Evolutionary conservation across 495 filamentous ascomycete genomes (phyloP).

Genomic region (Aspergillus taichungensis): DNA sequence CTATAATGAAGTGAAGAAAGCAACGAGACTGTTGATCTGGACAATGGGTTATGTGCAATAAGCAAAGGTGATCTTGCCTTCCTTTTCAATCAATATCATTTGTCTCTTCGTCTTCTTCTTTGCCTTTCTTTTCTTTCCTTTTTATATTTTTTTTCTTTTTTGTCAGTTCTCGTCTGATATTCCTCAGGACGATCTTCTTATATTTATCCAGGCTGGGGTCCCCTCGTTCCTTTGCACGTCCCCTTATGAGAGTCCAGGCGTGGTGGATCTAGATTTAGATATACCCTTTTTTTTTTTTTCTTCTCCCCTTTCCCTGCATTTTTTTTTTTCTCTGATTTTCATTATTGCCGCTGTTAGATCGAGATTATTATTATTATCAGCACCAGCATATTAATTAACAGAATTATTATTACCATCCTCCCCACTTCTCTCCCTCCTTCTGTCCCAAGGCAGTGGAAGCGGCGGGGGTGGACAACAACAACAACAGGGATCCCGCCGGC

Average conservation of each 20-base stretch:
- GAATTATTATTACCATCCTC: neutral
- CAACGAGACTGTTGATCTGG: conserved; percentile 1
- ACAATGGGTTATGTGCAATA: conserved; percentile 11
- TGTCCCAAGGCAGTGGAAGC: conserved; percentile 22
- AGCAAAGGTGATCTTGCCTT: conserved; percentile 5
- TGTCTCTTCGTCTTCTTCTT: neutral
- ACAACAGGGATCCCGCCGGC: conserved; percentile 12
- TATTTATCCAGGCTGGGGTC: neutral
- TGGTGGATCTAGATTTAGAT: conserved; percentile 22
- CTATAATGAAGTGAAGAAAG: too few relatives aligned
- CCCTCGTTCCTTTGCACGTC: conserved; percentile 5
- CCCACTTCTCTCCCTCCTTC: conserved; percentile 6
- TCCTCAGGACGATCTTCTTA: neutral
- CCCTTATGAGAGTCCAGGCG: neutral
- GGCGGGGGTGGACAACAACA: conserved; percentile 13
- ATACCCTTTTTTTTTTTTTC: conserved; percentile 4
- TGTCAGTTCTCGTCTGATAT: neutral
- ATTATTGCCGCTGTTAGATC: too few relatives aligned
- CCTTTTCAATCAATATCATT: neutral
- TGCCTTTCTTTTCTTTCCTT: neutral
- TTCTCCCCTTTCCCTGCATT: neutral
- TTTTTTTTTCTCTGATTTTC: neutral
- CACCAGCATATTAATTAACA: neutral
- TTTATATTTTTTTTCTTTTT: conserved; percentile 4
- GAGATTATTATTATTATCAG: too few relatives aligned